Evolutionary conservation across 108 stramenopile genomes (phyloP), one percentile per base, ranked within the genome.

Genomic region (Skeletonema potamos): DNA sequence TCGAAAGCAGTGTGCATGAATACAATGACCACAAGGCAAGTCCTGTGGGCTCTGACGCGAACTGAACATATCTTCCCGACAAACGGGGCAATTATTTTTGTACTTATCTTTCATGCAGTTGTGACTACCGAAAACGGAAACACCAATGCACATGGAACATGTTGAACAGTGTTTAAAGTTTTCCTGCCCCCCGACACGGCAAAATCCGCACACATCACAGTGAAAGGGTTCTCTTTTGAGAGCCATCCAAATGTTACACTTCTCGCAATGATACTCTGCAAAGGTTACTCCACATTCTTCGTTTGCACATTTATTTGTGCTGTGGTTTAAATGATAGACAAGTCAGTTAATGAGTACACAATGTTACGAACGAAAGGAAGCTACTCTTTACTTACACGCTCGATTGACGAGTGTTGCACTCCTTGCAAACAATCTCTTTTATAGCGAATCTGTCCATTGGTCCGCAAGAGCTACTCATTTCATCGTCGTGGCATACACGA

Each of bases 1-100:
- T 26, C 93, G 90, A 59, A 92, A 92, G 63, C 93, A 94, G 59
- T 94, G 89, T 12, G 91, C 89, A 70, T 92, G 93, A 58, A 94
- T 94, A 5, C 91, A 89, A 67, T 94, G 93, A 0, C 93, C 91
- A 79, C 93, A 92, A 6, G 93, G 91, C 65, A 92, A 78, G 65
- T 94, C 93, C 58, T 94, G 93, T 6, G 93, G 93, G 8, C 84
- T 81, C 60, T 92, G 90, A 33, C 82, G 78, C 3, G 64, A 66
- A 15, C 68, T 61, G 64, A 79, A 79, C 82, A 83, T 83, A 48
- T 83, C 82, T 44, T 83, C 82, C n/a, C 73, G 73, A 39, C 82
- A 83, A 3, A 83, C 82, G 3, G 82, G 82, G 60, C 82, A 83
- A 36, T 79, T 70, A 54, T 75, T 79, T 51, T 83, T 83, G 74